These are phyloP conservation scores for Diaporthe sp. DNA, from an alignment of 2,329 filamentous ascomycete genomes.

Conservation along the genomic window DNA sequence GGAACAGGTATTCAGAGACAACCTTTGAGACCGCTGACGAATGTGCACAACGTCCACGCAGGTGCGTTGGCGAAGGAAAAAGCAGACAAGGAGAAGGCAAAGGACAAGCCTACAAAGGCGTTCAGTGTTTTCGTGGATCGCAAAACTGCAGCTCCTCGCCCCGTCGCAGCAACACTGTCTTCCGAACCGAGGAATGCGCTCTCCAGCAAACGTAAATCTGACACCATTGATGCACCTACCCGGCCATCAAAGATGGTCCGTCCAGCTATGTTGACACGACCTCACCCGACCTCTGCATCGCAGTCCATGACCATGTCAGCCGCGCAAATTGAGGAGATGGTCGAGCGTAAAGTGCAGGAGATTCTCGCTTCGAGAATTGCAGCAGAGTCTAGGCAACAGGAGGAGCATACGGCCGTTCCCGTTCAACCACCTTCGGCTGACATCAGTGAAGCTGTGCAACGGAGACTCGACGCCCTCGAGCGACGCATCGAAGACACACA, in stretches of 20 bases:
- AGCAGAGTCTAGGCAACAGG: constrained; percentile 51
- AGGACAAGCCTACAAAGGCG: constrained; percentile 80
- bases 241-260: constrained; percentile 64
- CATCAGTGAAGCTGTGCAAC: constrained; percentile 83
- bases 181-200: constrained; percentile 24
- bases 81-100: constrained; percentile 63
- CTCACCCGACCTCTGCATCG: constrained; percentile 42
- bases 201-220: constrained; percentile 50
- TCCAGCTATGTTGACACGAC: constrained; percentile 46
- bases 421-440: constrained; percentile 48
- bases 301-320: constrained; percentile 68
- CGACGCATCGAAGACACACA: constrained; percentile 80
- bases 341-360: constrained; percentile 91
- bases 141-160: constrained; percentile 57
- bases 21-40: constrained; percentile 81
- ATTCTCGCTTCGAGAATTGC: constrained; percentile 84
- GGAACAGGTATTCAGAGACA: constrained; percentile 70
- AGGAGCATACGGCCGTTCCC: constrained; percentile 48
- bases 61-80: constrained; percentile 62
- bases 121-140: constrained; percentile 91
- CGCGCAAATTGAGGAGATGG: constrained; percentile 88
- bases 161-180: constrained; percentile 45
- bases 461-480: constrained; percentile 85
- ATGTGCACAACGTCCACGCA: constrained; percentile 80
- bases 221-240: constrained; percentile 52